Percentiles rank a stretch among this genome's conserved stretches.
These are phyloP conservation scores for Breviolum minutum DNA, from an alignment of 73 alveolate species.

Conservation along the genomic window DNA sequence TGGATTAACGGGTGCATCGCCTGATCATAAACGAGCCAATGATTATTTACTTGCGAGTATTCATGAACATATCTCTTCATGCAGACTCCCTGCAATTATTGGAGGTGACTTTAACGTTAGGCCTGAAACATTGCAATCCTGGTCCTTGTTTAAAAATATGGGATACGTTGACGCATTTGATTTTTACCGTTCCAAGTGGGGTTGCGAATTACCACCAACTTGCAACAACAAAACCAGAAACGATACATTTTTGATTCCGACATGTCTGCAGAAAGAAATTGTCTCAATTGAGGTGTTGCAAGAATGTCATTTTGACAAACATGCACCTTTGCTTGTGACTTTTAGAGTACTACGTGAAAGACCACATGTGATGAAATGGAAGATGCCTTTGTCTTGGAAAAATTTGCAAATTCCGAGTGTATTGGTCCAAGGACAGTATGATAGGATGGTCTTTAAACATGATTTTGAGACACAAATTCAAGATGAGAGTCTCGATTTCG, in stretches of 20 bases:
- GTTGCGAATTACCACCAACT: neutral
- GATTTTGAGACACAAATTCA: neutral
- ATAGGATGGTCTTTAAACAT: too few relatives aligned
- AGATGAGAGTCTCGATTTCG: neutral
- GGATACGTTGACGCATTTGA: neutral
- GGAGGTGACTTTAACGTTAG: too few relatives aligned
- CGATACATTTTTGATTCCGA: neutral
- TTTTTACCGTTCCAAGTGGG: neutral
- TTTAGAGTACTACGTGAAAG: too few relatives aligned
- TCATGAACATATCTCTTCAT: neutral
- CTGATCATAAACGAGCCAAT: neutral
- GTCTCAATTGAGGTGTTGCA: too few relatives aligned
- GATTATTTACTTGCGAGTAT: neutral
- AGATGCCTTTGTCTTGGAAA: neutral
- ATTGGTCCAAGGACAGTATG: too few relatives aligned
- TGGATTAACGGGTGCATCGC: too few relatives aligned
- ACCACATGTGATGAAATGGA: neutral
- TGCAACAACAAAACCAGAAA: neutral
- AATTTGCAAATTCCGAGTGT: too few relatives aligned
- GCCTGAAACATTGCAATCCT: too few relatives aligned
- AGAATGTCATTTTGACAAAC: too few relatives aligned
- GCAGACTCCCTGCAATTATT: neutral
- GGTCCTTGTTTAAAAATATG: too few relatives aligned
- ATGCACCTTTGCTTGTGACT: neutral
- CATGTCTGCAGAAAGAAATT: neutral